phyloP scores from a whole-genome alignment of 169 alveolate genomes.

The Plasmodium yoelii region DNA sequence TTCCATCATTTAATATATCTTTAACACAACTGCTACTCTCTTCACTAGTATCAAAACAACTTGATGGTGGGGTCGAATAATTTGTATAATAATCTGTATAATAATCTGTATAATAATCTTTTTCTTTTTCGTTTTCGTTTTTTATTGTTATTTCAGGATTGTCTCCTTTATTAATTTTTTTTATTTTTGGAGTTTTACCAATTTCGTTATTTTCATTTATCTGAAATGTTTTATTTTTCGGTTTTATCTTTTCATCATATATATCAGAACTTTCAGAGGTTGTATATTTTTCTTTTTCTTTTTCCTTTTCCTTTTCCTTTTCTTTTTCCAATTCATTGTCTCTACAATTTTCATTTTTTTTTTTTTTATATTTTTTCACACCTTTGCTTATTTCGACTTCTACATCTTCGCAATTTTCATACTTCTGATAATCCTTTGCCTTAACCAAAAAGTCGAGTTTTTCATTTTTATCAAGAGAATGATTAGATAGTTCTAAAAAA shows the following conservation, averaged over 20 bases:
- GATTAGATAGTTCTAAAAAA: slow-evolving; percentile 22
- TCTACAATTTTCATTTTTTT: not conserved
- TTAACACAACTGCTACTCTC: slow-evolving; percentile 7
- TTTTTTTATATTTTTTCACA: not conserved
- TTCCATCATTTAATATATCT: not conserved
- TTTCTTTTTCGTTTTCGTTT: not conserved
- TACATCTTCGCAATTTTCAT: not conserved
- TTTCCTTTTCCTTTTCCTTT: too few relatives aligned
- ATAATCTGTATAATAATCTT: not conserved
- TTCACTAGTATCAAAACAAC: slow-evolving; percentile 31
- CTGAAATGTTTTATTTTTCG: too few relatives aligned
- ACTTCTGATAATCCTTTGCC: slow-evolving; percentile 54
- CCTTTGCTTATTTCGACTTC: too few relatives aligned
- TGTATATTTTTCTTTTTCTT: too few relatives aligned
- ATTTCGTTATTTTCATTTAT: too few relatives aligned
- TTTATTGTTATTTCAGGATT: not conserved
- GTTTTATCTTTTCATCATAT: too few relatives aligned
- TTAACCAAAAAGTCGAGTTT: slow-evolving; percentile 35
- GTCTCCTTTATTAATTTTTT: slow-evolving; percentile 2
- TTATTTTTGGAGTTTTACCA: too few relatives aligned
- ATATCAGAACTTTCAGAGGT: too few relatives aligned
- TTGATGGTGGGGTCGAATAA: slow-evolving; percentile 29
- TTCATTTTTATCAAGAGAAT: not conserved
- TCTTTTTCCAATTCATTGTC: too few relatives aligned
- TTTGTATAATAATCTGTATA: not conserved